Base-by-base conservation (phyloP, 495 filamentous ascomycete species). In the Aspergillus coremiiformis region DNA sequence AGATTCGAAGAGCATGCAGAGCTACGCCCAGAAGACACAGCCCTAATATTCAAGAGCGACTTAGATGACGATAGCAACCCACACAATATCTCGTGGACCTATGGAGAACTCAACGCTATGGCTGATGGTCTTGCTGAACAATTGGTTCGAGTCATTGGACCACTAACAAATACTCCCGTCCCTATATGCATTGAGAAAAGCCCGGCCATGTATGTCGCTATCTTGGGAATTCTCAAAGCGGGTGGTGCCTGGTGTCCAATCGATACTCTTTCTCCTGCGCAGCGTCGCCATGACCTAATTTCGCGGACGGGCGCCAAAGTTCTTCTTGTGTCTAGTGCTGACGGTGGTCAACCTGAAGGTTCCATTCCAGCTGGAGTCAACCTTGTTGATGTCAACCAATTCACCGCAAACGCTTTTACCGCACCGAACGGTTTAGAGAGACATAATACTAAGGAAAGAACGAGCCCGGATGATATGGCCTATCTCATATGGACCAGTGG, bases 401-500 rank as follows among this genome's bases (percentile, higher is more conserved):
- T 66, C 27, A 47, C 46, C 5, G 9, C 20, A 1, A 29, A 12
- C 26, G 24, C 7, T 4, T 37, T 24, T 23, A 6, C 15, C 19
- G 5, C 24, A 21, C 26, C 15, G 22, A 33, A 12, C 11, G 22
- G 15, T 19, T 30, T 29, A 11, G 35, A 23, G 4, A 39, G 14
- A 23, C 35, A n/a, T 0, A 32, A 21, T 9, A 56, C 27, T 1
- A 35, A 47, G 23, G 21, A 49, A 20, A 39, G 49, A 37, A 33
- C 50, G 22, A 73, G 46, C 1, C 46, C 60, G 23, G 48, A 55
- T 32, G 76, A 80, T 50, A 81, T 85, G 70, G 83, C 78, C 0
- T 74, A 84, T 30, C 71, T 94, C 33, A 86, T 94, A 41, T 92
- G 82, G 68, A 94, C 88, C n/a, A 79, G 82, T 49, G 89, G 89